phyloP scores from a whole-genome alignment of 495 filamentous ascomycete species.

The Neurospora discreta region DNA sequence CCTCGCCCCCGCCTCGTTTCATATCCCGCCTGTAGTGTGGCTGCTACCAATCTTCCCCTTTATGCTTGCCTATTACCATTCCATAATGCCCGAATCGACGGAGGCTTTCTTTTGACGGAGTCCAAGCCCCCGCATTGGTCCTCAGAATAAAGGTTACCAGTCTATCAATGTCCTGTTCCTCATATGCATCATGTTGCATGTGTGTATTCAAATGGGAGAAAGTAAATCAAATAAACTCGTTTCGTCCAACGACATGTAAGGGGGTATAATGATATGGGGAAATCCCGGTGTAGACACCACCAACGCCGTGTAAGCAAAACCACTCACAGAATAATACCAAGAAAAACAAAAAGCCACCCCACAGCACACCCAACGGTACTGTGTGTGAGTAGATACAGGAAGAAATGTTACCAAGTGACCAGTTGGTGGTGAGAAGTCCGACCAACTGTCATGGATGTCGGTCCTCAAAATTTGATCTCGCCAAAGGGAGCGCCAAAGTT shows the following conservation, averaged over 20 bases:
- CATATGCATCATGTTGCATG: not conserved
- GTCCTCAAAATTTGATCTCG: slow-evolving; percentile 8
- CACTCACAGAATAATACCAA: not conserved
- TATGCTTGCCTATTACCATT: not conserved
- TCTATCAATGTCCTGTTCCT: not conserved
- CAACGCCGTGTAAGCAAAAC: not conserved
- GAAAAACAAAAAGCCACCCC: not conserved
- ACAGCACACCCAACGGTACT: not conserved
- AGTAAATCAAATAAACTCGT: not conserved
- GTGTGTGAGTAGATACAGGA: not conserved
- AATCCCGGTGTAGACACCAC: not conserved
- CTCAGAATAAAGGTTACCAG: not conserved
- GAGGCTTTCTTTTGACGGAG: not conserved
- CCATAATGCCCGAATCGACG: not conserved
- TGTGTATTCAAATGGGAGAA: not conserved
- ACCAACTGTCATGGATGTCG: not conserved
- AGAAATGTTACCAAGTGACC: not conserved
- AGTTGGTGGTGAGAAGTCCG: not conserved
- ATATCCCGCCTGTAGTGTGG: not conserved
- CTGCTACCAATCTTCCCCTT: not conserved
- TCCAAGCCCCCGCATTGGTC: not conserved
- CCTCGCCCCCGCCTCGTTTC: not conserved
- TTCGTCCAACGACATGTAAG: not conserved
- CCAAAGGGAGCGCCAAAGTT: slow-evolving; percentile 47
- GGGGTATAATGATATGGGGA: not conserved